Conservation (phyloP, 805 yeast species). For the Wickerhamiella dianesei region DNA sequence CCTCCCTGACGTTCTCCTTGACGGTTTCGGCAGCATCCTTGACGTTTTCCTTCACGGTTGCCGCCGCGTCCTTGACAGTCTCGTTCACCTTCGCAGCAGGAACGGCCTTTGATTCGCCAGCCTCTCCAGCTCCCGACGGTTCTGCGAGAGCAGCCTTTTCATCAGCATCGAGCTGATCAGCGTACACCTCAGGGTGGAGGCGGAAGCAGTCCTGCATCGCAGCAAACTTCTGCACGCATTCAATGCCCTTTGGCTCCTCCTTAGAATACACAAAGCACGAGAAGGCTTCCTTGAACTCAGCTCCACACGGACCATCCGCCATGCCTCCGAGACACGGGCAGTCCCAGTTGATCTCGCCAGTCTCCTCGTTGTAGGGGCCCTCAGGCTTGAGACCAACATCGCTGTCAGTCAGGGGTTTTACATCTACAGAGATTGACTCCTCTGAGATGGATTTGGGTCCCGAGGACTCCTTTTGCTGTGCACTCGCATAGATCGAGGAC, state of each 20-base stretch:
- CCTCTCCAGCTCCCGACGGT: not conserved
- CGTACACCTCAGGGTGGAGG: constrained; percentile 80
- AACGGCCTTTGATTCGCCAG: not conserved
- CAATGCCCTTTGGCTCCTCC: constrained; percentile 91
- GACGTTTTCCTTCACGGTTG: not conserved
- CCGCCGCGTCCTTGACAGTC: not conserved
- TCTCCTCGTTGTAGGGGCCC: constrained; percentile 87
- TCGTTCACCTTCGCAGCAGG: constrained; percentile 1
- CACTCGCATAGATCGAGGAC: not conserved
- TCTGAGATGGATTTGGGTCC: constrained; percentile 6
- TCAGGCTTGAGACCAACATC: constrained; percentile 20
- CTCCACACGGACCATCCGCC: constrained; percentile 99
- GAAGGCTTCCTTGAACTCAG: constrained; percentile 86
- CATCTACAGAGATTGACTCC: constrained; percentile 1
- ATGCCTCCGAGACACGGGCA: constrained; percentile 99
- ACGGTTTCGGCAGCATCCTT: constrained; percentile 2
- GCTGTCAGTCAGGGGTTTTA: constrained; percentile 5
- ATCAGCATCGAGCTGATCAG: constrained; percentile 79
- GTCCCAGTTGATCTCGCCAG: constrained; percentile 99
- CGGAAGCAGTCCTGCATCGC: constrained; percentile 92
- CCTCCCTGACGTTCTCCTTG: constrained; percentile 6
- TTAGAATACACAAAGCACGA: constrained; percentile 89
- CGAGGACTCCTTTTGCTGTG: not conserved
- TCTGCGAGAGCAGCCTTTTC: constrained; percentile 2
- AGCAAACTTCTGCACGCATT: constrained; percentile 82